A percentile compares a stretch with the other conserved stretches of the same genome.
Conservation (phyloP, 2,329 filamentous ascomycete species). For the Fusarium setosum region DNA sequence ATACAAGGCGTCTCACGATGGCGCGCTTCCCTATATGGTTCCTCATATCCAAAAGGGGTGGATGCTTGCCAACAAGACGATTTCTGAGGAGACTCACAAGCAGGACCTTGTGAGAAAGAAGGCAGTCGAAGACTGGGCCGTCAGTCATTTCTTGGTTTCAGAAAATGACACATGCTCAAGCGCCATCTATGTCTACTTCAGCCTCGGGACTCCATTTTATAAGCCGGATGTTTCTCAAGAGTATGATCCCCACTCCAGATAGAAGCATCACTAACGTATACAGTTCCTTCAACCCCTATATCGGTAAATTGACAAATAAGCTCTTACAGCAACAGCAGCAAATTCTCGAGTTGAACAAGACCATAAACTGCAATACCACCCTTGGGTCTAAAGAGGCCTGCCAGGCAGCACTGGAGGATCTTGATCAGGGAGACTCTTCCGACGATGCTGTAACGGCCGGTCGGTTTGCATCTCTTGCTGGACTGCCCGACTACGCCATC, state of each 20-base stretch:
- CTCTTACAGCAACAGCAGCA: neutral
- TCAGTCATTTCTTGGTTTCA: neutral
- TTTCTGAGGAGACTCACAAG: neutral
- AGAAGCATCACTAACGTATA: neutral
- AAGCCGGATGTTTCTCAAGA: slow-evolving; percentile 22
- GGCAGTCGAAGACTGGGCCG: slow-evolving; percentile 4
- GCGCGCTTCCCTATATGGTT: slow-evolving; percentile 11
- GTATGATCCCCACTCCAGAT: neutral
- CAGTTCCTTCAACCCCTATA: slow-evolving; percentile 7
- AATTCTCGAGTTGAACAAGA: slow-evolving; percentile 1
- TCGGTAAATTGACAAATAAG: neutral
- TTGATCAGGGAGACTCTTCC: neutral
- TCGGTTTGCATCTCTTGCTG: slow-evolving; percentile 17
- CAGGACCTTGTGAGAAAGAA: slow-evolving; percentile 6
- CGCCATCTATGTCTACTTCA: slow-evolving; percentile 17
- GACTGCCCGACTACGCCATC: slow-evolving; percentile 19
- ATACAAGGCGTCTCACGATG: slow-evolving; percentile 1
- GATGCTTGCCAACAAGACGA: neutral
- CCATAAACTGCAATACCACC: slow-evolving; percentile 12
- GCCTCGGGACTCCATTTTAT: neutral
- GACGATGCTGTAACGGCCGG: neutral
- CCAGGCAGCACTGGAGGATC: neutral
- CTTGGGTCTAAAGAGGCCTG: slow-evolving; percentile 11
- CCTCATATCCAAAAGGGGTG: neutral
- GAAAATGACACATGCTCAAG: slow-evolving; percentile 9